A percentile compares a stretch with the other conserved stretches of the same genome.
Conservation (phyloP, 2,329 filamentous ascomycete genomes). For the Trichoderma lentiforme region DNA sequence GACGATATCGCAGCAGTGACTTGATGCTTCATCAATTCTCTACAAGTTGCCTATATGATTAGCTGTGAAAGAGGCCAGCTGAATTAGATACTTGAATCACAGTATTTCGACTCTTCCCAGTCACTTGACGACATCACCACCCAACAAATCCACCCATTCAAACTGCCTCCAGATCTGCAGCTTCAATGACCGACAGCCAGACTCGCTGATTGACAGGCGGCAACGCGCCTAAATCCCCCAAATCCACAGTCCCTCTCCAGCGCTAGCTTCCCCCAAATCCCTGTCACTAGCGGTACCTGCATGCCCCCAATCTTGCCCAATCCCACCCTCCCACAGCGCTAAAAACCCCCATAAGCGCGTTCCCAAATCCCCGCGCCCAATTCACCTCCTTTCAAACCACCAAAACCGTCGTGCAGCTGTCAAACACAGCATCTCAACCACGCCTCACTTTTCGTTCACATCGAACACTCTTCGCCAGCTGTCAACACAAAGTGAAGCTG, state of each 20-base stretch:
- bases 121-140: background rate
- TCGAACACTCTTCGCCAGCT: background rate
- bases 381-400: background rate
- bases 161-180: background rate
- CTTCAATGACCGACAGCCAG: background rate
- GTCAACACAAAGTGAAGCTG: background rate
- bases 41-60: background rate
- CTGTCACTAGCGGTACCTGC: background rate
- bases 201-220: background rate
- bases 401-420: background rate
- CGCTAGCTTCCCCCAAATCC: background rate
- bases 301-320: background rate
- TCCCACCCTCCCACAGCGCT: slow-evolving; percentile 8
- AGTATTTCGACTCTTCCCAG: background rate
- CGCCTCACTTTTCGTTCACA: slow-evolving; percentile 6
- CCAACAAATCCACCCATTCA: background rate
- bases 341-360: slow-evolving; percentile 9
- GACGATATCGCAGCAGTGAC: background rate
- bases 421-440: background rate
- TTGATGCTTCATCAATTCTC: too few species aligned
- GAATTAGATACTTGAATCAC: background rate
- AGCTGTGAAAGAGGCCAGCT: background rate
- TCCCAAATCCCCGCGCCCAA: background rate
- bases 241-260: background rate
- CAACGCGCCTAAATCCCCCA: background rate